These are phyloP conservation scores for Penicillium capsulatum DNA, from an alignment of 2,329 filamentous ascomycete species.

Conservation along the genomic window DNA sequence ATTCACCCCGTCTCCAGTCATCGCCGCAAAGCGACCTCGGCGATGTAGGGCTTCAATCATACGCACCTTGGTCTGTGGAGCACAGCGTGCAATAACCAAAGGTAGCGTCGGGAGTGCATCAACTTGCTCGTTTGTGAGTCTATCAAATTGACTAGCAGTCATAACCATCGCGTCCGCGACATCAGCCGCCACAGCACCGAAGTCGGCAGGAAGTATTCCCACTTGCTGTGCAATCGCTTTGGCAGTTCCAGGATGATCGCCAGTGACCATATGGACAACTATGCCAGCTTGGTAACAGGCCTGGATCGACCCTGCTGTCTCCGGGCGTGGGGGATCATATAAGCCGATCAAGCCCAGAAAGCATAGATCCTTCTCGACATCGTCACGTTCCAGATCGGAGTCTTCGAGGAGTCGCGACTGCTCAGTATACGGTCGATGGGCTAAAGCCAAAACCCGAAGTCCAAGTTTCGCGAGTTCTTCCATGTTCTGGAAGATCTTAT, in stretches of 20 bases:
- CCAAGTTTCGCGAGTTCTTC: constrained; percentile 62
- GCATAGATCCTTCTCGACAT: constrained; percentile 63
- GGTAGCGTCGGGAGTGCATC: constrained; percentile 55
- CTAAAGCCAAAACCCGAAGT: constrained; percentile 65
- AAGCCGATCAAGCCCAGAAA: constrained; percentile 81
- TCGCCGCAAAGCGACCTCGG: constrained; percentile 72
- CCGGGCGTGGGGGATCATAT: constrained; percentile 78
- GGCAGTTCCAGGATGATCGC: constrained; percentile 75
- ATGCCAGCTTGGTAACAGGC: constrained; percentile 71
- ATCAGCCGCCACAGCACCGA: constrained; percentile 55
- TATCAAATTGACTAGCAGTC: constrained; percentile 75
- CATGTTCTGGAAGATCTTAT: constrained; percentile 63
- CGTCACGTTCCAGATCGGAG: constrained; percentile 45
- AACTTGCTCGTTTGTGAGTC: constrained; percentile 68
- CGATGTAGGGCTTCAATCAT: constrained; percentile 66
- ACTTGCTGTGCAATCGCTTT: constrained; percentile 74
- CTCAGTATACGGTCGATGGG: constrained; percentile 38
- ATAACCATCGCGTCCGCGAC: constrained; percentile 68
- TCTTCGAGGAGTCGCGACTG: constrained; percentile 8
- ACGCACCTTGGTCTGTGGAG: constrained; percentile 66
- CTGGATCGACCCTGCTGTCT: constrained; percentile 68
- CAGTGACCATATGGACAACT: constrained; percentile 78
- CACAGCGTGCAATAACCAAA: constrained; percentile 56
- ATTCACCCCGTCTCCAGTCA: constrained; percentile 88
- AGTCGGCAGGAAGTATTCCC: constrained; percentile 66